Evolutionary conservation across 345 rosid genomes (phyloP).

Genomic region (Ricinus communis): DNA sequence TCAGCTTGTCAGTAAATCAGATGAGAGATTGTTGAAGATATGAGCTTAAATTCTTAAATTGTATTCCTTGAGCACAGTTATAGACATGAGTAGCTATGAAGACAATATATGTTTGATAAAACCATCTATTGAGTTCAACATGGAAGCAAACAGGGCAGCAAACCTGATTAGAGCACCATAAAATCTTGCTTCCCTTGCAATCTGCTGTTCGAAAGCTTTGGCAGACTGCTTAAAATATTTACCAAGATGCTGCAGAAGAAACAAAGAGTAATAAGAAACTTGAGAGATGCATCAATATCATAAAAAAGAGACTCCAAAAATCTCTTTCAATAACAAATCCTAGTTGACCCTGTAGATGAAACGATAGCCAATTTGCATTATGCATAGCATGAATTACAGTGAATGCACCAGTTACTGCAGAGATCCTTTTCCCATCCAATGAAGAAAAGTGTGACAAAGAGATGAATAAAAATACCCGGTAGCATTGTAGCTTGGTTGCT

Average conservation of each 20-base stretch:
- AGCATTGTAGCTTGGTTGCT: constrained; percentile 88
- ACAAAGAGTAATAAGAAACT: neutral
- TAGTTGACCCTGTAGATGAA: neutral
- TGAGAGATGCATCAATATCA: neutral
- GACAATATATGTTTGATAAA: neutral
- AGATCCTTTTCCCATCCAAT: neutral
- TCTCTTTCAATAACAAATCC: neutral
- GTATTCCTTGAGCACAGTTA: neutral
- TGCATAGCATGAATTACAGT: neutral
- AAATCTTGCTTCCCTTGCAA: constrained; percentile 85
- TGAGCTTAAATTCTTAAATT: neutral
- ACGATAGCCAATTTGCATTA: neutral
- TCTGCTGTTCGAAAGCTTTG: constrained; percentile 78
- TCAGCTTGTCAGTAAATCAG: constrained; percentile 33
- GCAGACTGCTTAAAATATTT: constrained; percentile 92
- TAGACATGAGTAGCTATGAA: neutral
- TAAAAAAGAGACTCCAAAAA: neutral
- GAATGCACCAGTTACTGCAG: neutral
- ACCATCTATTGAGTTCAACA: constrained; percentile 1
- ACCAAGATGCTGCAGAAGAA: constrained; percentile 64
- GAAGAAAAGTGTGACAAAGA: neutral
- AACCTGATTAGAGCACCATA: constrained; percentile 96
- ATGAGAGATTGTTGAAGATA: neutral
- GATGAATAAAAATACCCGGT: constrained; percentile 50
- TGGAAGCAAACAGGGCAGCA: neutral